Base-by-base conservation (phyloP, 1,139 yeast species). In the Pichia sp. region DNA sequence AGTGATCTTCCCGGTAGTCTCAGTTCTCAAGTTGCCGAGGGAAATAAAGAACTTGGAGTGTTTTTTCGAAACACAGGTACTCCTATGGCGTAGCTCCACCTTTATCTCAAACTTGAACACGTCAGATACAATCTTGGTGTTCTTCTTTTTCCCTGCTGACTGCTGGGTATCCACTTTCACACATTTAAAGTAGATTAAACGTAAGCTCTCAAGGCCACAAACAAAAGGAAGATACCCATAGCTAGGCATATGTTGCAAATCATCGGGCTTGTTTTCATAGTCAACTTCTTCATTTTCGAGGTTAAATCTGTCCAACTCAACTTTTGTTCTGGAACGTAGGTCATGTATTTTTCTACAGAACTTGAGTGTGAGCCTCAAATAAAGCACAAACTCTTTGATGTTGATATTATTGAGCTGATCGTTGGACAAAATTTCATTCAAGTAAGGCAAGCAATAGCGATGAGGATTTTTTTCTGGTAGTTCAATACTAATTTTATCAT, bases 381-480 rank as follows among this genome's bases (percentile, higher is more conserved):
- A 68, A 1, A 52, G 57, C 13, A 68, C 63, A 47, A 68, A 56
- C 34, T 61, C 59, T 43, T 63, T 61, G 23, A 66, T 60, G 41
- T 55, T 58, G 29, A 49, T 40, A 41, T 54, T 54, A 34, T 56
- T 55, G 48, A 61, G 51, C 7, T 42, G 52, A 6, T 48, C 56
- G 16, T 16, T 36, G 1, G 51, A 40, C 8, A 54, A 23, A 19
- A 51, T 47, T 16, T 59, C 58, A 53, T 61, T 64, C 51, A 65
- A 55, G 49, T 64, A 62, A 6, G 59, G 54, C 34, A 59, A 45
- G 45, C 65, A 63, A 8, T 56, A 49, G 15, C 53, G 47, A 49
- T 67, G 71, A 8, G 70, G 70, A 46, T 64, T 67, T 5, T 57
- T 50, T 13, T 55, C 49, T 1, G 71, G 68, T 30, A 66, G 51